Base-by-base conservation (phyloP, 495 filamentous ascomycete species). In the Emericellopsis terricola region DNA sequence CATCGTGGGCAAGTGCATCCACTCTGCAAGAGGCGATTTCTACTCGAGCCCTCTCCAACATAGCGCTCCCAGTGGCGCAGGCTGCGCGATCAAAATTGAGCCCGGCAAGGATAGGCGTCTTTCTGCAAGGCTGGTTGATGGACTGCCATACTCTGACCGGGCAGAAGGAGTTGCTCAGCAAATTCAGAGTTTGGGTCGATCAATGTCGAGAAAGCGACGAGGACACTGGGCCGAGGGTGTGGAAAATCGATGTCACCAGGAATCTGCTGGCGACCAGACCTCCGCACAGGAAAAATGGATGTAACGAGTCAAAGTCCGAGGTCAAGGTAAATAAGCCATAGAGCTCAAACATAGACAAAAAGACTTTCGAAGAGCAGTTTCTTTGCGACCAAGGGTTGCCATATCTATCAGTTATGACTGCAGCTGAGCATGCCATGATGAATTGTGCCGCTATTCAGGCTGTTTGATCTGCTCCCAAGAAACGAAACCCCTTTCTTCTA, bases 41-140 rank as follows among this genome's bases (percentile, higher is more conserved):
- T 1, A 33, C 41, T 13, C 34, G 34, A 16, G 18, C 34, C 0
- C 31, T 49, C 9, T 44, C 46, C 2, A 23, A 40, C 8, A 20
- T 40, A 0, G 44, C 44, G 9, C 24, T 31, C 9, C 37, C 39
- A 33, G 57, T 71, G 15, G 51, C 47, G 0, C 41, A 62, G 11
- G n/a, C n/a, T n/a, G n/a, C n/a, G n/a, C n/a, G n/a, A n/a, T n/a
- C n/a, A n/a, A n/a, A n/a, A n/a, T n/a, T n/a, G n/a, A n/a, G n/a
- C n/a, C n/a, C n/a, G n/a, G n/a, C n/a, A n/a, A n/a, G n/a, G n/a
- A 46, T 56, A 30, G 72, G 69, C 19, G 75, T 81, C 7, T 80
- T 81, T 47, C 52, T 79, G 33, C 76, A 73, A 48, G 78, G 77
- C 13, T 83, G 78, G 78, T 54, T 52, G 15, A 53, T 54, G 2